phyloP scores from a whole-genome alignment of 805 yeast species.

The Monosporozyma solicola region DNA sequence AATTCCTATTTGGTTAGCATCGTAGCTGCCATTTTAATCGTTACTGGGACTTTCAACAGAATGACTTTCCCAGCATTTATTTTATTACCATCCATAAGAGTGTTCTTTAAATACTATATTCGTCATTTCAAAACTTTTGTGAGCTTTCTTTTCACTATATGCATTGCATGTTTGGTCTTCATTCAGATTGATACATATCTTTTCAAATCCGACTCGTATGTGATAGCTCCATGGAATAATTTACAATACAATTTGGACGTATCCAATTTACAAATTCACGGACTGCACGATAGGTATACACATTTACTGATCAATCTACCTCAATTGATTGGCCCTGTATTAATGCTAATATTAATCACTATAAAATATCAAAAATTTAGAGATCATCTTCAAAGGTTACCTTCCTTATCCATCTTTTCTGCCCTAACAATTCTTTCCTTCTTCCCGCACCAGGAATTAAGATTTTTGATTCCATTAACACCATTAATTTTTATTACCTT shows the following conservation, averaged over 20 bases:
- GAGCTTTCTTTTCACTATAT: conserved; percentile 30
- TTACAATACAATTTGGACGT: conserved; percentile 54
- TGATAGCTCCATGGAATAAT: conserved; percentile 72
- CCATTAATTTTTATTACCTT: conserved; percentile 59
- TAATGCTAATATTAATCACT: conserved; percentile 27
- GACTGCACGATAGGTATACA: conserved; percentile 69
- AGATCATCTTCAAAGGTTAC: conserved; percentile 26
- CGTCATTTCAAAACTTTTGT: conserved; percentile 29
- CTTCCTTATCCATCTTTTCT: conserved; percentile 52
- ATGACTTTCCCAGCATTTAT: conserved; percentile 75
- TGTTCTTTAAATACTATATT: conserved; percentile 36
- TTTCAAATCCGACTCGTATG: conserved; percentile 19
- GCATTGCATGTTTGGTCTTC: conserved; percentile 29
- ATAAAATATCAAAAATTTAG: conserved; percentile 9
- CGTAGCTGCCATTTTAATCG: conserved; percentile 41
- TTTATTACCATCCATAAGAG: conserved; percentile 46
- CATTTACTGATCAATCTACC: conserved; percentile 75
- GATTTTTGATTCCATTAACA: conserved; percentile 71
- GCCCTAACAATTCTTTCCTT: conserved; percentile 55
- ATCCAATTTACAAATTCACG: conserved; percentile 64
- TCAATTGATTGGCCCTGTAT: conserved; percentile 65
- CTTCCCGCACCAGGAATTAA: conserved; percentile 88
- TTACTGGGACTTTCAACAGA: conserved; percentile 75
- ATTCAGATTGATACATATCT: conserved; percentile 47
- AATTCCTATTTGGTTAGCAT: background rate